phyloP scores from a whole-genome alignment of 2,329 filamentous ascomycete species.

The Aspergillus texensis region DNA sequence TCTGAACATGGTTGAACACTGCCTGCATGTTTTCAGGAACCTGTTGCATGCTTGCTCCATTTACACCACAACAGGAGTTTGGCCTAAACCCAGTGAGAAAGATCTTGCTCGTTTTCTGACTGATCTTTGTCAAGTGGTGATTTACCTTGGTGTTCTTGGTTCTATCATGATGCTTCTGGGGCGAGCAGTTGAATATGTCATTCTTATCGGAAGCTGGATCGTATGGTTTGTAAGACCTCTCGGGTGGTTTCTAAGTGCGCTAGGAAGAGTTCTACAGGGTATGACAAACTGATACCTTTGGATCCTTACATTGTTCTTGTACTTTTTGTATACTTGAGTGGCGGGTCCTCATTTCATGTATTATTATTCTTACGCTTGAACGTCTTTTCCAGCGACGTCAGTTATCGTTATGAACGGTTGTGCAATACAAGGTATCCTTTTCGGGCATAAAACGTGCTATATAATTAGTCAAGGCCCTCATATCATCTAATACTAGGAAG shows the following conservation, averaged over 20 bases:
- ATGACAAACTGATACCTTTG: background rate
- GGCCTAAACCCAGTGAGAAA: constrained; percentile 32
- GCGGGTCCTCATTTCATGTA: constrained; percentile 4
- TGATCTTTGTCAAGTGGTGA: constrained; percentile 35
- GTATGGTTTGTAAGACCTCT: constrained; percentile 40
- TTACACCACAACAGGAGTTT: constrained; percentile 36
- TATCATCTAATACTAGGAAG: background rate
- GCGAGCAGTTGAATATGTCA: constrained; percentile 34
- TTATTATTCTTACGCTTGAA: constrained; percentile 11
- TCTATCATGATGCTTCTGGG: constrained; percentile 35
- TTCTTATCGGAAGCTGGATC: constrained; percentile 39
- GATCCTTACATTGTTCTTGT: background rate
- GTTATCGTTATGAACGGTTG: background rate
- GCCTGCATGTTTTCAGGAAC: constrained; percentile 30
- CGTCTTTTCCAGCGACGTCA: background rate
- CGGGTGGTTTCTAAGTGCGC: constrained; percentile 32
- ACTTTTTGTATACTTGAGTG: constrained; percentile 1
- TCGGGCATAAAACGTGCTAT: background rate
- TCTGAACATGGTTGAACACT: constrained; percentile 36
- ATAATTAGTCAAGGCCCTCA: background rate
- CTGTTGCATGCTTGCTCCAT: constrained; percentile 28
- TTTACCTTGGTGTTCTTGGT: constrained; percentile 38
- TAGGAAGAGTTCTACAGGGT: constrained; percentile 30
- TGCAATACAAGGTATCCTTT: background rate
- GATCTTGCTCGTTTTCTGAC: constrained; percentile 32